Evolutionary conservation across 352 stramenopile species (phyloP).

Genomic region (Phytophthora meadii): DNA sequence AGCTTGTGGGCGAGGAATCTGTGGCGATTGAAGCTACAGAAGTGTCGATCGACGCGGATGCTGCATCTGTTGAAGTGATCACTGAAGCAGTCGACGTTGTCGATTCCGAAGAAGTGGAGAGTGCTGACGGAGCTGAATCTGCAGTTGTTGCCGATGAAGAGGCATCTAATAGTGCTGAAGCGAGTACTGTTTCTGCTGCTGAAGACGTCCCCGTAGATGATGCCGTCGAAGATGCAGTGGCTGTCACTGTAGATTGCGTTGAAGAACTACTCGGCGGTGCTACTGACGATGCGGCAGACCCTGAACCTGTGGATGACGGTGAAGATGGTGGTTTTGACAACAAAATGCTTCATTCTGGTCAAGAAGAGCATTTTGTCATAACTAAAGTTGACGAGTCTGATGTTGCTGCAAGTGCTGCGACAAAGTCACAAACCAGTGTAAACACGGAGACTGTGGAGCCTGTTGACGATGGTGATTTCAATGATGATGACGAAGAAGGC

Average conservation of each 20-base stretch:
- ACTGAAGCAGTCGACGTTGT: neutral
- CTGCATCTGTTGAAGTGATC: neutral
- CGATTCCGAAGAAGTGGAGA: neutral
- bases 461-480: neutral
- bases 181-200: neutral
- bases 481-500: constrained; percentile 18
- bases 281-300: neutral
- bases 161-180: constrained; percentile 7
- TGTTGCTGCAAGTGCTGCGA: too few relatives aligned
- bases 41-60: constrained; percentile 1
- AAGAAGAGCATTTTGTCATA: too few relatives aligned
- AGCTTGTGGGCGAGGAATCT: constrained; percentile 11
- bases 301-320: too few relatives aligned
- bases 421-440: neutral
- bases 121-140: neutral
- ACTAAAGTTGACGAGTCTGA: too few relatives aligned
- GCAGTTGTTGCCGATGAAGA: neutral
- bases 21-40: constrained; percentile 29
- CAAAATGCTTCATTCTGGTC: too few relatives aligned
- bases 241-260: too few relatives aligned
- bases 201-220: constrained; percentile 10
- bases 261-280: neutral
- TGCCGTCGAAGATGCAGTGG: neutral
- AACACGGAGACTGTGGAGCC: neutral
- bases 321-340: too few relatives aligned